These are phyloP conservation scores for Hypoxylon rubiginosum DNA, from an alignment of 2,329 filamentous ascomycete genomes.

Conservation along the genomic window DNA sequence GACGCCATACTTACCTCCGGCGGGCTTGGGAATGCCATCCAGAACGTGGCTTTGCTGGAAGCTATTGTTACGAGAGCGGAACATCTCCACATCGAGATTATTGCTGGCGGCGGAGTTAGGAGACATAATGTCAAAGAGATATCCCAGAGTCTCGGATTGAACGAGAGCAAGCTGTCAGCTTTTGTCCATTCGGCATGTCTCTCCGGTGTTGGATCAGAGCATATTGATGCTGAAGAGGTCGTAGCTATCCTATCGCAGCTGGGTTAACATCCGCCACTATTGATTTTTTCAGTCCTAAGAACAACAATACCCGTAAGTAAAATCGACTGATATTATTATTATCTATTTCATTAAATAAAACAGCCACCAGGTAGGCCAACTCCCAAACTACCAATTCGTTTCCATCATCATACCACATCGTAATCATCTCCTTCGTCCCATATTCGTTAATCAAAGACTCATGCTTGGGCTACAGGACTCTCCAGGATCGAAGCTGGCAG, in stretches of 20 bases:
- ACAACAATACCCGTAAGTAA: background rate
- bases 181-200: conserved; percentile 66
- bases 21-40: conserved; percentile 58
- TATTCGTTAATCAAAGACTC: conserved; percentile 2
- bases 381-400: background rate
- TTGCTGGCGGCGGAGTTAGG: conserved; percentile 67
- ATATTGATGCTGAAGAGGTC: conserved; percentile 50
- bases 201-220: conserved; percentile 31
- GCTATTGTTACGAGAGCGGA: conserved; percentile 52
- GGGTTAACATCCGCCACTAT: background rate
- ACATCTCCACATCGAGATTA: conserved; percentile 57
- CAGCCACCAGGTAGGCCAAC: background rate
- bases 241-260: conserved; percentile 43
- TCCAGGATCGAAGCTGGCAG: conserved; percentile 42
- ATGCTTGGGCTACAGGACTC: conserved; percentile 10
- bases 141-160: conserved; percentile 46
- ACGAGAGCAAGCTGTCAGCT: conserved; percentile 44
- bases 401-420: background rate
- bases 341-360: background rate
- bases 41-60: conserved; percentile 57
- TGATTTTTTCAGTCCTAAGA: background rate
- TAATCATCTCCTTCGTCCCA: conserved; percentile 5
- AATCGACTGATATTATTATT: conserved; percentile 4
- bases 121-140: conserved; percentile 55
- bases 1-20: conserved; percentile 67